Evolutionary conservation across 495 filamentous ascomycete genomes (phyloP).

Genomic region (Penicillium mononematosum): DNA sequence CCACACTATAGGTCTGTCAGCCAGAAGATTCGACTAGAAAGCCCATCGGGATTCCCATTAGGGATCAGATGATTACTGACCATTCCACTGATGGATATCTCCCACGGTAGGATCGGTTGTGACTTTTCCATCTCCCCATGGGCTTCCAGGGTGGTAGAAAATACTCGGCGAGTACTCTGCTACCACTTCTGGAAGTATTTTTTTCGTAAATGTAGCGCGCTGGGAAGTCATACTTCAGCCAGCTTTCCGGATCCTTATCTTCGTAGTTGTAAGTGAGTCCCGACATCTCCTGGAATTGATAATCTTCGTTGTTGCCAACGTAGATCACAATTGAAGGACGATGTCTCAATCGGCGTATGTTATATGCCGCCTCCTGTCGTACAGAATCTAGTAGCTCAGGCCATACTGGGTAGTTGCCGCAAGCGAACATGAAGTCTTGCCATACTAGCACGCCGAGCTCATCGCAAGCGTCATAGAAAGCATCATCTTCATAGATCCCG

Average conservation of each 20-base stretch:
- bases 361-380: conserved; percentile 68
- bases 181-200: conserved; percentile 71
- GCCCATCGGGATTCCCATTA: neutral
- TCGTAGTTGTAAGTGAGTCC: conserved; percentile 59
- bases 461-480: conserved; percentile 73
- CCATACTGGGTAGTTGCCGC: conserved; percentile 78
- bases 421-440: conserved; percentile 83
- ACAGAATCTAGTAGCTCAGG: conserved; percentile 67
- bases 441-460: conserved; percentile 75
- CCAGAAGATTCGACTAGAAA: neutral
- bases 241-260: conserved; percentile 77
- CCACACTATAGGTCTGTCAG: conserved; percentile 60
- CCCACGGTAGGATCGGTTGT: conserved; percentile 80
- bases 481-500: conserved; percentile 70
- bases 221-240: conserved; percentile 85
- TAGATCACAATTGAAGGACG: conserved; percentile 87
- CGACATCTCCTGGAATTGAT: conserved; percentile 73
- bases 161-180: conserved; percentile 59
- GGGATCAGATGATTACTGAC: conserved; percentile 23
- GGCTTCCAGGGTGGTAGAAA: conserved; percentile 81
- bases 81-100: conserved; percentile 96
- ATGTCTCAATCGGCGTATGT: conserved; percentile 73
- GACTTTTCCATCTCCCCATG: conserved; percentile 76
- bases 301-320: conserved; percentile 94
- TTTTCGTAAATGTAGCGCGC: conserved; percentile 96